These are phyloP conservation scores for Cladophialophora chaetospira DNA, from an alignment of 2,329 filamentous ascomycete genomes.

Conservation along the genomic window DNA sequence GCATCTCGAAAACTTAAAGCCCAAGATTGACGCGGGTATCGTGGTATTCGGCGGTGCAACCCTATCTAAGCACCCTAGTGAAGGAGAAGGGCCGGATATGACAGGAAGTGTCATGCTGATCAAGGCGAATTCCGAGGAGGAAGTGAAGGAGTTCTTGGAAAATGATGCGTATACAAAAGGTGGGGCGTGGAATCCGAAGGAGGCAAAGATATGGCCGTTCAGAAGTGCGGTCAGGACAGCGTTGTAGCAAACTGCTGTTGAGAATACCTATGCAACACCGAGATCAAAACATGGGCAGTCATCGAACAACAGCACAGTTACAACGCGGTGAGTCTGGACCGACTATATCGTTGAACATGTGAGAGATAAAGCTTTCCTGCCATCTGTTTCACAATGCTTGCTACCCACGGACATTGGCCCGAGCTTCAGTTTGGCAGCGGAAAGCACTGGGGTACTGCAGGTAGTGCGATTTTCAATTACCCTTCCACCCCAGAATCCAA, in stretches of 20 bases:
- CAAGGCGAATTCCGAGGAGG: slow-evolving; percentile 67
- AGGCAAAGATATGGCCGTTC: slow-evolving; percentile 48
- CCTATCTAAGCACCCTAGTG: slow-evolving; percentile 65
- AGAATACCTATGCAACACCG: no score
- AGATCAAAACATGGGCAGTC: no score
- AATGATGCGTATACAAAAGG: slow-evolving; percentile 71
- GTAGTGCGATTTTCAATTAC: background rate
- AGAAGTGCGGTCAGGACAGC: slow-evolving; percentile 32
- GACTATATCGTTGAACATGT: no score
- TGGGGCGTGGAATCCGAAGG: slow-evolving; percentile 80
- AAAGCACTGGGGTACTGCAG: background rate
- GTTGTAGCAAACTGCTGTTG: slow-evolving; percentile 22
- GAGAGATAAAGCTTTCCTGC: no score
- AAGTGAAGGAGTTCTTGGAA: slow-evolving; percentile 66
- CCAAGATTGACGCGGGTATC: slow-evolving; percentile 24
- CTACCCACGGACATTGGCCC: background rate
- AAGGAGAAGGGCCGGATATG: slow-evolving; percentile 63
- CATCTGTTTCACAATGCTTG: no score
- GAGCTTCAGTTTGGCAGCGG: background rate
- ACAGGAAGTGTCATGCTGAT: slow-evolving; percentile 75
- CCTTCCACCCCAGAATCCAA: no score
- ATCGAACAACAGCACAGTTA: no score
- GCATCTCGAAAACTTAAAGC: slow-evolving; percentile 29
- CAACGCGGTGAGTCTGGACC: no score
- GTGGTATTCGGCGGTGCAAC: slow-evolving; percentile 59